phyloP scores from a whole-genome alignment of 345 rosid genomes.

The Ceriops tagal region DNA sequence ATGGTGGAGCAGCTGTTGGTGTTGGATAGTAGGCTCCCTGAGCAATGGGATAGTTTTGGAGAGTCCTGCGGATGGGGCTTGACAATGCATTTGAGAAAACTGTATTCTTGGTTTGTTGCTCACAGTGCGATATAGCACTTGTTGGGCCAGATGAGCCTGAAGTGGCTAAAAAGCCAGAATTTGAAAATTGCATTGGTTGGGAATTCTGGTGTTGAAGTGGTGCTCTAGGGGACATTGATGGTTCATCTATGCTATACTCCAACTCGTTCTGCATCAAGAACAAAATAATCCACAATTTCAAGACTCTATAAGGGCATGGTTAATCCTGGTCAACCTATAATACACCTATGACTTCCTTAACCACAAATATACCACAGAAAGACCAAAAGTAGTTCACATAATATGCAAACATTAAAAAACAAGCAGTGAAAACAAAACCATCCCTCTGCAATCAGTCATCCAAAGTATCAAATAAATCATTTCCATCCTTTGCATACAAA shows the following conservation, averaged over 20 bases:
- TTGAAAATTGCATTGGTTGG: constrained; percentile 45
- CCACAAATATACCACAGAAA: too few relatives aligned
- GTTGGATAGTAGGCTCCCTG: constrained; percentile 56
- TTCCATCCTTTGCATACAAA: too few relatives aligned
- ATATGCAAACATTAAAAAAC: too few relatives aligned
- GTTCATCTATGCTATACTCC: constrained; percentile 60
- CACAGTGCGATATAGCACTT: constrained; percentile 43
- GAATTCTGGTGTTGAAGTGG: constrained; percentile 46
- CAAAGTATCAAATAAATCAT: too few relatives aligned
- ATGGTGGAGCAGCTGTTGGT: constrained; percentile 35
- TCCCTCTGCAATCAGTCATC: too few relatives aligned
- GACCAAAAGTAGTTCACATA: too few relatives aligned
- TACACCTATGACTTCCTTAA: background rate
- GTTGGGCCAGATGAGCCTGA: constrained; percentile 56
- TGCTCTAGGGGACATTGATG: constrained; percentile 61
- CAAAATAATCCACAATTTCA: background rate
- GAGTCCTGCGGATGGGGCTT: constrained; percentile 67
- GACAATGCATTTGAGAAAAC: constrained; percentile 86
- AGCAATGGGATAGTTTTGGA: constrained; percentile 61
- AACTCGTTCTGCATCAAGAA: constrained; percentile 60
- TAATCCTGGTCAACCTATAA: background rate
- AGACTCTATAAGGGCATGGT: background rate
- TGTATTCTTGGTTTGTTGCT: constrained; percentile 69
- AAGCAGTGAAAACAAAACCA: too few relatives aligned
- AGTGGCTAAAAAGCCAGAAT: constrained; percentile 40